phyloP scores from a whole-genome alignment of 1,139 yeast genomes.

The Sugiyamaella grinbergsii region DNA sequence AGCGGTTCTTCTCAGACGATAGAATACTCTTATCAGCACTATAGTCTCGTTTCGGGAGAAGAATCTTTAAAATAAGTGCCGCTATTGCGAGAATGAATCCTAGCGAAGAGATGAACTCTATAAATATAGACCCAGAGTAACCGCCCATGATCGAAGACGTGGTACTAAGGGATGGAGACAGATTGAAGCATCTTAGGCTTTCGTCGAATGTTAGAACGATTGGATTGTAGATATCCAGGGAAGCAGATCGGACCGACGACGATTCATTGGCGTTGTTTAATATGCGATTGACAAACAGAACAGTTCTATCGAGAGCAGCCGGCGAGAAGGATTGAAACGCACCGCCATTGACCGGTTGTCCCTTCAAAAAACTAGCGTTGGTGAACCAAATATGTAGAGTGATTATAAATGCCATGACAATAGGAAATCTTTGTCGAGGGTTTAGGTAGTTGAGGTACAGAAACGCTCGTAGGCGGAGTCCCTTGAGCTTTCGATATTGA shows the following conservation, averaged over 20 bases:
- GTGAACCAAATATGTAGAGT: conserved; percentile 16
- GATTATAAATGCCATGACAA: conserved; percentile 14
- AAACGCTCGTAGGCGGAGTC: conserved; percentile 21
- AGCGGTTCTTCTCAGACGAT: conserved; percentile 29
- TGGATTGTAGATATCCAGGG: conserved; percentile 24
- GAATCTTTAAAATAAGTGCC: conserved; percentile 42
- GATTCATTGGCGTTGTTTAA: neutral
- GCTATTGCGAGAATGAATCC: conserved; percentile 48
- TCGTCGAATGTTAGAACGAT: conserved; percentile 19
- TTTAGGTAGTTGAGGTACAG: conserved; percentile 25
- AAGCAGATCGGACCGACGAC: neutral
- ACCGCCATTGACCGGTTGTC: neutral
- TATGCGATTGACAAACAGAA: conserved; percentile 7
- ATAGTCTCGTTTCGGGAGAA: conserved; percentile 30
- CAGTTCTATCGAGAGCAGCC: neutral
- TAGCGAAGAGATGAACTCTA: conserved; percentile 49
- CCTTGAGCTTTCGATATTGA: conserved; percentile 10
- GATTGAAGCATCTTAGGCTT: conserved; percentile 6
- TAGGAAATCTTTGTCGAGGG: conserved; percentile 21
- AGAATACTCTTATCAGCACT: conserved; percentile 14
- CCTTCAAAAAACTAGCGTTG: neutral
- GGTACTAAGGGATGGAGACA: conserved; percentile 7
- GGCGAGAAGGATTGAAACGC: neutral
- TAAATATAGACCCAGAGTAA: conserved; percentile 11
- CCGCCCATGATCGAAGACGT: conserved; percentile 20